Base-by-base conservation (phyloP, 78 protist genomes). In the Creolimax fragrantissima region DNA sequence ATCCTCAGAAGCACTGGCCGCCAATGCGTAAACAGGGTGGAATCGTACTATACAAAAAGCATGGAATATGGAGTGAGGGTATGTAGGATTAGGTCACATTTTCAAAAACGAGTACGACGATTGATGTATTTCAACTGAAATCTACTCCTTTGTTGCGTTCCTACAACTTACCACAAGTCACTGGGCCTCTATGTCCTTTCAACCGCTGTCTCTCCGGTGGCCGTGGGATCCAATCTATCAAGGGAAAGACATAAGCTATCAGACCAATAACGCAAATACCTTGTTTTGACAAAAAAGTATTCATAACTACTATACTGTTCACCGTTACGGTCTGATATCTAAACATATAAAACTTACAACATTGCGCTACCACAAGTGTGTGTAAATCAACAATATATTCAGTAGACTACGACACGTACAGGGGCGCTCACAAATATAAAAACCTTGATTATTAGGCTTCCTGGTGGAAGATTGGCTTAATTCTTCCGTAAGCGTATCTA, bases 1-100 rank as follows among this genome's bases (percentile, higher is more conserved):
- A 41, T 96, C 98, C 11, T 94, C 96, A 2, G 94, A 91, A 2
- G 95, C 93, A n/a, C 96, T 95, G n/a, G 92, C 97, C 6, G 92
- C 24, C 86, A 95, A 41, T 37, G 94, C 67, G 81, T 67, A 95
- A 5, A 66, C 42, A 66, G 96, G 96, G 86, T 94, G 96, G 90
- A 96, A 96, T 84, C 74, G 35, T 41, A 95, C 97, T 7, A 89
- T 39, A 84, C 17, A 17, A 36, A 17, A 17, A 11, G 39, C 58
- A 36, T 11, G 42, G 39, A 11, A 84, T 35, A 84, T 35, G 24
- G 42, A 11, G 88, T 17, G 83, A 17, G 88, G 42, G 42, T 11
- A 17, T 11, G 42, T 11, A 24, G 88, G 88, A 36, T 11, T 17
- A 11, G 88, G 39, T 17, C n/a, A 24, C 42, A 84, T 11, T 11